A percentile compares a stretch with the other conserved stretches of the same genome.
Conservation (phyloP, 2,329 filamentous ascomycete species). For the Calonectria hongkongensis region DNA sequence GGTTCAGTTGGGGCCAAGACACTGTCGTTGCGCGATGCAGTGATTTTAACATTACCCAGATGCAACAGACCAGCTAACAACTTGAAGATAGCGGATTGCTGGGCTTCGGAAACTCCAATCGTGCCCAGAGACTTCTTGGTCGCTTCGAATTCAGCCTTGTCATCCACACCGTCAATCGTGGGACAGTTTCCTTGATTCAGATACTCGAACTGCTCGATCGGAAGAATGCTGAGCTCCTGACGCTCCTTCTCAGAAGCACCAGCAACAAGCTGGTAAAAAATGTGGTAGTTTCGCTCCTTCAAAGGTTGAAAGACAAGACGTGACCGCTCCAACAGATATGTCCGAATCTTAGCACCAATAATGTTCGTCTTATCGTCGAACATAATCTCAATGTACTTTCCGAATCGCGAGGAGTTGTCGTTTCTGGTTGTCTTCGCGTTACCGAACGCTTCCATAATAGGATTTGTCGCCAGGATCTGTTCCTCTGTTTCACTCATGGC, state of each 20-base stretch:
- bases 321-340: constrained; percentile 95
- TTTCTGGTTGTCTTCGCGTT: constrained; percentile 99
- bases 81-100: constrained; percentile 91
- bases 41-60: constrained; percentile 97
- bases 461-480: constrained; percentile 97
- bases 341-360: constrained; percentile 97
- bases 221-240: constrained; percentile 84
- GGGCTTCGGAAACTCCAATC: constrained; percentile 85
- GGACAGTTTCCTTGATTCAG: constrained; percentile 96
- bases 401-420: constrained; percentile 98
- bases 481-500: constrained; percentile 98
- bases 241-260: constrained; percentile 91
- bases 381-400: constrained; percentile 99
- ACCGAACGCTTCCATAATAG: constrained; percentile 99
- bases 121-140: constrained; percentile 90
- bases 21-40: constrained; percentile 91
- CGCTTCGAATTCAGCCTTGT: constrained; percentile 93
- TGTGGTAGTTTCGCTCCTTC: constrained; percentile 99
- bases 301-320: constrained; percentile 97
- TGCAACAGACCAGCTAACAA: constrained; percentile 93
- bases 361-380: constrained; percentile 97
- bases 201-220: constrained; percentile 95
- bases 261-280: constrained; percentile 97
- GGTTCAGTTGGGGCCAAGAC: constrained; percentile 88
- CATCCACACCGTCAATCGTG: constrained; percentile 94